Conservation (phyloP, 2,329 filamentous ascomycete species). For the Stemphylium lycopersici region DNA sequence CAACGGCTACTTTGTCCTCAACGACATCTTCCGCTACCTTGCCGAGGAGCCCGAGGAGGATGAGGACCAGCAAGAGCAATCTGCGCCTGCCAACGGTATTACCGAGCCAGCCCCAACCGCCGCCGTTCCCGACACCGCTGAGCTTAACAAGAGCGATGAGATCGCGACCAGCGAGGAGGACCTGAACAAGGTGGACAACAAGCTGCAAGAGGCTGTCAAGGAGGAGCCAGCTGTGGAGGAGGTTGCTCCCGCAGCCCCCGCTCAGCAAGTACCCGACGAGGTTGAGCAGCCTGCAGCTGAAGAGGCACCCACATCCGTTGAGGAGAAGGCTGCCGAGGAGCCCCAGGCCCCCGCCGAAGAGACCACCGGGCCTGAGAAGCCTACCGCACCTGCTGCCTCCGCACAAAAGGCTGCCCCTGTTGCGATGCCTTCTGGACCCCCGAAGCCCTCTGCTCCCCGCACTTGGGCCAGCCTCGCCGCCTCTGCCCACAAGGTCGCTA, state of each 20-base stretch:
- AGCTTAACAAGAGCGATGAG: constrained; percentile 43
- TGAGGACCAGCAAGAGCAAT: constrained; percentile 49
- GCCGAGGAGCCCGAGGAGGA: constrained; percentile 80
- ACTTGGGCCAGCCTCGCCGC: constrained; percentile 76
- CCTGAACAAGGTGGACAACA: constrained; percentile 67
- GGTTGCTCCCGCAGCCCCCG: constrained; percentile 44
- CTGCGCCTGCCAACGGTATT: constrained; percentile 44
- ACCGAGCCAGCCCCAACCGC: constrained; percentile 51
- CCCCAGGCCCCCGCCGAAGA: constrained; percentile 41
- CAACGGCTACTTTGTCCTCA: constrained; percentile 96
- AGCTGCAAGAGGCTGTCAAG: constrained; percentile 68
- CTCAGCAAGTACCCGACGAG: constrained; percentile 44
- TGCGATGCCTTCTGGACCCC: constrained; percentile 63
- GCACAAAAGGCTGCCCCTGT: constrained; percentile 63
- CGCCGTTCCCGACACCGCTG: constrained; percentile 38
- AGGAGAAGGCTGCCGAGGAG: constrained; percentile 47
- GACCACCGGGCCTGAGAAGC: constrained; percentile 60
- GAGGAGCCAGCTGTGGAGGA: constrained; percentile 38
- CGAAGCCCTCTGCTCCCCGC: constrained; percentile 63
- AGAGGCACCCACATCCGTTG: constrained; percentile 46
- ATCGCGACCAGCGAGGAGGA: constrained; percentile 53
- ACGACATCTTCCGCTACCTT: constrained; percentile 96
- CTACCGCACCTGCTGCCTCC: constrained; percentile 63
- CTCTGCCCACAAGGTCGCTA: constrained; percentile 54
- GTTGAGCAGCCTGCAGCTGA: constrained; percentile 48